These are phyloP conservation scores for Saccharomycopsis fermentans DNA, from an alignment of 805 yeast species.

Conservation along the genomic window DNA sequence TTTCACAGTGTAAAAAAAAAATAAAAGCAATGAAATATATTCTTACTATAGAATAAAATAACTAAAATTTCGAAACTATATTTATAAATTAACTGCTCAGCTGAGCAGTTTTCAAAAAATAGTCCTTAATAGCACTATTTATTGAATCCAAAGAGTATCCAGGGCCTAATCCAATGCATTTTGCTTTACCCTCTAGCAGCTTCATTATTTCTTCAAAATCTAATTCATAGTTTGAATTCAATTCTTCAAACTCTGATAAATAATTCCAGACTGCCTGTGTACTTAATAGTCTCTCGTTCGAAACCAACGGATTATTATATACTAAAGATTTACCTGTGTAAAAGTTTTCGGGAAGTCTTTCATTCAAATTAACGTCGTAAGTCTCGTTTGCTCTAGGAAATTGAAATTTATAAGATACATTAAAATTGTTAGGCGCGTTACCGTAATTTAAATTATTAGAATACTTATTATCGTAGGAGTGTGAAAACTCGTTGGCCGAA, in stretches of 20 bases:
- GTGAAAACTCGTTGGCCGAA: not conserved
- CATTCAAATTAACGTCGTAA: not conserved
- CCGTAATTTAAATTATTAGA: not conserved
- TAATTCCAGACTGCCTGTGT: slow-evolving; percentile 82
- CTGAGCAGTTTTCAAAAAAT: not conserved
- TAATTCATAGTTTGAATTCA: slow-evolving; percentile 38
- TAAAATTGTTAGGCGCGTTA: not conserved
- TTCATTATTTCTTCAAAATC: slow-evolving; percentile 53
- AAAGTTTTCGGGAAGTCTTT: not conserved
- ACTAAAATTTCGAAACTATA: not conserved
- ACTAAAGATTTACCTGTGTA: slow-evolving; percentile 14
- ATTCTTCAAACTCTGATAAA: slow-evolving; percentile 38
- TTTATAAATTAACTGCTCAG: not conserved
- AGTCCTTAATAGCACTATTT: slow-evolving; percentile 1
- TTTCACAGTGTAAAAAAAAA: not conserved
- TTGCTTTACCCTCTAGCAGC: slow-evolving; percentile 53
- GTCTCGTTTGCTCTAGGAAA: not conserved
- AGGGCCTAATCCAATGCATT: slow-evolving; percentile 66
- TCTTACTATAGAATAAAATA: not conserved
- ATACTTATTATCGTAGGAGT: not conserved
- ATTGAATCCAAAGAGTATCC: slow-evolving; percentile 9
- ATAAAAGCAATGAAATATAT: too few relatives aligned
- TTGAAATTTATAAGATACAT: not conserved
- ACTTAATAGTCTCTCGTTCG: slow-evolving; percentile 42
- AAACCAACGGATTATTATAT: slow-evolving; percentile 21